Conservation (phyloP, 306 rosid species). For the Abrus precatorius region DNA sequence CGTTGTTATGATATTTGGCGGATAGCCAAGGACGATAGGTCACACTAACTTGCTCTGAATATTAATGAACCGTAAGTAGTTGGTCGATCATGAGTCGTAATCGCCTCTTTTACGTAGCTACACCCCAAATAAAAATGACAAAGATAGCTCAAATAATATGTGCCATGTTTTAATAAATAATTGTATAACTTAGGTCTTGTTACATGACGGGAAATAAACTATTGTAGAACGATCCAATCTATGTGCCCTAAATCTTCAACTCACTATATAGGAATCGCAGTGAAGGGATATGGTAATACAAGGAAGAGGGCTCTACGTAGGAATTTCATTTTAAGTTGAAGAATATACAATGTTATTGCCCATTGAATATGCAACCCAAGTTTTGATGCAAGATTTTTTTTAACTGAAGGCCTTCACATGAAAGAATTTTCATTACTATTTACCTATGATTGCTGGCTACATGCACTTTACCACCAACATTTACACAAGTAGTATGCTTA, state of each 20-base stretch:
- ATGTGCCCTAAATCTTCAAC: too few species aligned
- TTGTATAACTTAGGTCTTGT: too few species aligned
- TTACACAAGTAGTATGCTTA: background rate
- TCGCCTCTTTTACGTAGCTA: constrained; percentile 1
- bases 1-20: background rate
- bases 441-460: background rate
- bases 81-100: background rate
- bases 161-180: background rate
- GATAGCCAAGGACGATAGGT: background rate
- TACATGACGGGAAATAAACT: too few species aligned
- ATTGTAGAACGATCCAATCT: too few species aligned
- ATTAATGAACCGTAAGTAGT: constrained; percentile 47
- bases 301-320: background rate
- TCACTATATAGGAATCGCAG: too few species aligned
- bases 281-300: background rate
- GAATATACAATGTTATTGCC: background rate
- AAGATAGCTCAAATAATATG: background rate
- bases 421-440: background rate
- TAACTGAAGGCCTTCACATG: constrained; percentile 29
- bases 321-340: background rate
- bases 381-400: background rate
- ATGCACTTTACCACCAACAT: constrained; percentile 14
- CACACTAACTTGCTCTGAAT: background rate
- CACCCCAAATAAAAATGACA: constrained; percentile 5
- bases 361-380: background rate